phyloP scores from a whole-genome alignment of 192 early-diverging fungal species.

The Phycomyces blakesleeanus region DNA sequence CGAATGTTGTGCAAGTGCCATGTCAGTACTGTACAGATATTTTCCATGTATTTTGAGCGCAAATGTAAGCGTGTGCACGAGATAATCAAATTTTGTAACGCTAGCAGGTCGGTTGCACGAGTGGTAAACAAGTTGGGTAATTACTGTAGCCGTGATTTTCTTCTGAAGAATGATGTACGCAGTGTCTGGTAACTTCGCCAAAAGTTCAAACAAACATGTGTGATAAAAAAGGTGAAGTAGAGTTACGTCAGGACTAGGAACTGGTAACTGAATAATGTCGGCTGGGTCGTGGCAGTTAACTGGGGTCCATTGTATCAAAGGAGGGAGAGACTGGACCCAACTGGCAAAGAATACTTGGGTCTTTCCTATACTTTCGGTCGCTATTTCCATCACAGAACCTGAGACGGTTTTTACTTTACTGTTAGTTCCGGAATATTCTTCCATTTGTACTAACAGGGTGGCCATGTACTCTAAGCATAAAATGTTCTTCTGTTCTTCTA shows the following conservation, averaged over 20 bases:
- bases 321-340: slow-evolving; percentile 4
- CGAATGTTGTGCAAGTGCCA: slow-evolving; percentile 5
- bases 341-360: neutral
- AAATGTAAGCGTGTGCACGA: slow-evolving; percentile 2
- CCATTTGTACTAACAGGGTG: slow-evolving; percentile 8
- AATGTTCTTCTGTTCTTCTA: slow-evolving; percentile 12
- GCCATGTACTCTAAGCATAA: slow-evolving; percentile 9
- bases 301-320: slow-evolving; percentile 11
- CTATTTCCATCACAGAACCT: slow-evolving; percentile 1
- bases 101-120: slow-evolving; percentile 5
- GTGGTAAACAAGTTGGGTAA: slow-evolving; percentile 12
- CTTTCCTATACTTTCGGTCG: neutral
- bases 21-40: slow-evolving; percentile 4
- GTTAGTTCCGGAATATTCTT: neutral
- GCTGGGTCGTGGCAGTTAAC: neutral
- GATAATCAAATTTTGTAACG: slow-evolving; percentile 11
- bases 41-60: slow-evolving; percentile 7
- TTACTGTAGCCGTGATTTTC: slow-evolving; percentile 4
- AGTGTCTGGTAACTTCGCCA: neutral
- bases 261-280: slow-evolving; percentile 7
- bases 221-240: slow-evolving; percentile 8
- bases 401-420: slow-evolving; percentile 5
- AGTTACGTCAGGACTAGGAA: neutral
- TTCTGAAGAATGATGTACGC: neutral
- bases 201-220: neutral